A percentile compares a stretch with the other conserved stretches of the same genome.
Conservation (phyloP, 129 eudicot genomes). For the Artemisia annua region DNA sequence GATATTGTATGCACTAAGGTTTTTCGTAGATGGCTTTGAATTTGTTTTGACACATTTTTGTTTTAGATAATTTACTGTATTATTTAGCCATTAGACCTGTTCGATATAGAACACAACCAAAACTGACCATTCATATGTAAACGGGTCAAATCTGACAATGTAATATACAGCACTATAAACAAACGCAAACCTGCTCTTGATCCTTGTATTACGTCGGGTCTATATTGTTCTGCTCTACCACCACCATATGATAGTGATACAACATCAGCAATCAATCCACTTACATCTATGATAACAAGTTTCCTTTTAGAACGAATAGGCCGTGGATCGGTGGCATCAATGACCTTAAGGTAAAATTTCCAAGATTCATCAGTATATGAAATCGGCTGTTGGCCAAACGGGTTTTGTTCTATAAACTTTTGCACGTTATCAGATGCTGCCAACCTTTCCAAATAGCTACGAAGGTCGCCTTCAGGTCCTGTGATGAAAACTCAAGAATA, state of each 20-base stretch:
- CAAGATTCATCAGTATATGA: conserved; percentile 31
- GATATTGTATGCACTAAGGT: not conserved
- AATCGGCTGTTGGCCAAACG: conserved; percentile 41
- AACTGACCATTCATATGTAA: not conserved
- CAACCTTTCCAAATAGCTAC: conserved; percentile 32
- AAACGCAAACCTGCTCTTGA: conserved; percentile 50
- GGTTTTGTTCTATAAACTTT: conserved; percentile 36
- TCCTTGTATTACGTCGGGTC: conserved; percentile 37
- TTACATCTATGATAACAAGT: conserved; percentile 62
- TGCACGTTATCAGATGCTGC: conserved; percentile 38
- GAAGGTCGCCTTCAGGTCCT: conserved; percentile 42
- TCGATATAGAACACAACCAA: conserved; percentile 2
- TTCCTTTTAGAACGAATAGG: conserved; percentile 44
- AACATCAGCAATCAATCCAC: conserved; percentile 59
- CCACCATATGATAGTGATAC: no score
- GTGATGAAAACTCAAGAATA: conserved; percentile 19
- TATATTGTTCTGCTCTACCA: conserved; percentile 33
- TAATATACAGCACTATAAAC: not conserved
- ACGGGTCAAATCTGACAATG: not conserved
- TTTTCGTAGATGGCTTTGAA: not conserved
- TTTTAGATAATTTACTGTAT: not conserved
- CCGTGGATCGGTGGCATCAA: conserved; percentile 15
- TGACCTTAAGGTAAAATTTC: conserved; percentile 36
- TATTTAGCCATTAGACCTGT: not conserved
- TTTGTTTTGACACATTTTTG: not conserved